These are phyloP conservation scores for Nakaseomyces delphensis DNA, from an alignment of 1,139 yeast species.

Conservation along the genomic window DNA sequence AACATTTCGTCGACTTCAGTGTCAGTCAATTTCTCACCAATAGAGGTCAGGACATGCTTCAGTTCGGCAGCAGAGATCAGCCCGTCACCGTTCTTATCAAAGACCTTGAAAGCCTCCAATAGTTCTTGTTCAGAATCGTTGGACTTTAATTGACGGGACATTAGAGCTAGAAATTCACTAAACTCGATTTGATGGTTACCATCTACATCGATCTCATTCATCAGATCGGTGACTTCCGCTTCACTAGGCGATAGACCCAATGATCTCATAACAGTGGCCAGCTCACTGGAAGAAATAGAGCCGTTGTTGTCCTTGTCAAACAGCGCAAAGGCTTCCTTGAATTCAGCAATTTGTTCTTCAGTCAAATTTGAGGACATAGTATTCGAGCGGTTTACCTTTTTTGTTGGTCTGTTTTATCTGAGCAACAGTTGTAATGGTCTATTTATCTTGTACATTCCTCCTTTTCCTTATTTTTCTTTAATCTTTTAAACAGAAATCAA, in stretches of 20 bases:
- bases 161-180: slow-evolving; percentile 58
- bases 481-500: neutral
- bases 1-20: slow-evolving; percentile 97
- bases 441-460: too few relatives aligned
- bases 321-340: slow-evolving; percentile 93
- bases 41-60: slow-evolving; percentile 90
- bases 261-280: slow-evolving; percentile 97
- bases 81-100: slow-evolving; percentile 86
- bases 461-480: neutral
- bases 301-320: slow-evolving; percentile 97
- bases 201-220: slow-evolving; percentile 92
- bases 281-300: slow-evolving; percentile 85
- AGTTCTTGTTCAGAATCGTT: slow-evolving; percentile 96
- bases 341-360: slow-evolving; percentile 92
- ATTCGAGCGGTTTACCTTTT: slow-evolving; percentile 7
- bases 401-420: neutral
- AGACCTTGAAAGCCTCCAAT: slow-evolving; percentile 94
- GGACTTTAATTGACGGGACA: slow-evolving; percentile 92
- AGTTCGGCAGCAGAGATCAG: slow-evolving; percentile 92
- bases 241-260: slow-evolving; percentile 96
- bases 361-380: slow-evolving; percentile 67
- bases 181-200: slow-evolving; percentile 93
- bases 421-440: neutral
- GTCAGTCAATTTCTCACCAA: slow-evolving; percentile 92
- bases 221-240: slow-evolving; percentile 89